These are phyloP conservation scores for Pilobolus umbonatus DNA, from an alignment of 192 early-diverging fungal species.

Conservation along the genomic window DNA sequence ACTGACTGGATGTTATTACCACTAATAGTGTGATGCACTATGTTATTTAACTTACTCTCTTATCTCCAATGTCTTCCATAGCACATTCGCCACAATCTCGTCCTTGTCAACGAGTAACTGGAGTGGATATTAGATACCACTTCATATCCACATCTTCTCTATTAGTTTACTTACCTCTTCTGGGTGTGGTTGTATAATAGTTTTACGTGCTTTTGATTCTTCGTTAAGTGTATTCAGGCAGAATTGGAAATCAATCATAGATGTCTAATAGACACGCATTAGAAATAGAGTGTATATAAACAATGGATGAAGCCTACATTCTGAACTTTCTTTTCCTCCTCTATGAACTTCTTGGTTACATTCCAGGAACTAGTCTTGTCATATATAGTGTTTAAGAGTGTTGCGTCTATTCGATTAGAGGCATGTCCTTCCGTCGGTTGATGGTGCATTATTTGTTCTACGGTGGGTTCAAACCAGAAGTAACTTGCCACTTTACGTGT, in stretches of 20 bases:
- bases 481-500: conserved; percentile 60
- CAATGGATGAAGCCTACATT: conserved; percentile 11
- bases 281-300: neutral
- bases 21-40: no score
- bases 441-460: conserved; percentile 59
- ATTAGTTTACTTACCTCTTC: conserved; percentile 2
- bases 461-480: conserved; percentile 54
- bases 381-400: conserved; percentile 37
- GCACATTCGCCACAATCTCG: conserved; percentile 37
- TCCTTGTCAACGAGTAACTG: conserved; percentile 32
- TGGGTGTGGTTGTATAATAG: conserved; percentile 21
- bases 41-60: conserved; percentile 30
- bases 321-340: conserved; percentile 39
- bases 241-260: conserved; percentile 36
- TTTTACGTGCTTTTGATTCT: conserved; percentile 31
- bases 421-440: conserved; percentile 36
- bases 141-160: neutral
- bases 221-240: conserved; percentile 33
- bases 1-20: neutral
- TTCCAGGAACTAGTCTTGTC: conserved; percentile 33
- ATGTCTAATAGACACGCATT: conserved; percentile 17
- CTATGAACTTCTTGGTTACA: conserved; percentile 17
- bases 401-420: conserved; percentile 25
- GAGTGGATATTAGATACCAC: neutral
- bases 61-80: conserved; percentile 40